Evolutionary conservation across 2,329 filamentous ascomycete species (phyloP).

Genomic region (Pezicula rhizophila): DNA sequence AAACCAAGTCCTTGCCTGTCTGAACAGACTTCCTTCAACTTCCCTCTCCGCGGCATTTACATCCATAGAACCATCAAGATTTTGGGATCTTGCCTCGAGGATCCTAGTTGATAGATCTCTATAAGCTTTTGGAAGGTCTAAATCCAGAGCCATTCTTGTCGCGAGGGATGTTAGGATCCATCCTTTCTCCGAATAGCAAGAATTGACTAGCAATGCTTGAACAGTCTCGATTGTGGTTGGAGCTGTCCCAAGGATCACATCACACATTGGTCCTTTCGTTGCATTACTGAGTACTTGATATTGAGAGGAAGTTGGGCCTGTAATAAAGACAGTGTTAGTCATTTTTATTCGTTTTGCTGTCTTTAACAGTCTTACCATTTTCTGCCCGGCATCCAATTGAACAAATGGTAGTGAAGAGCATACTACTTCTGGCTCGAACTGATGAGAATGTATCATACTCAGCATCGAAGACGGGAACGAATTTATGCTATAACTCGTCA

Average conservation of each 20-base stretch:
- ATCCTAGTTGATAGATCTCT: conserved; percentile 9
- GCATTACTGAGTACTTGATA: conserved; percentile 39
- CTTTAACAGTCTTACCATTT: conserved; percentile 19
- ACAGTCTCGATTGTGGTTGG: conserved; percentile 40
- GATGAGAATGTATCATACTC: conserved; percentile 38
- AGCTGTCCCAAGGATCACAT: conserved; percentile 34
- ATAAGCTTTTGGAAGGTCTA: conserved; percentile 38
- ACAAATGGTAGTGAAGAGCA: conserved; percentile 46
- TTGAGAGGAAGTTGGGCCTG: conserved; percentile 31
- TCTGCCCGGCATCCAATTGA: conserved; percentile 42
- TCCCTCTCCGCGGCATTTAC: conserved; percentile 19
- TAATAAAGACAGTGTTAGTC: background rate
- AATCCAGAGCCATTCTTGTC: conserved; percentile 42
- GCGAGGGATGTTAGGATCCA: conserved; percentile 44
- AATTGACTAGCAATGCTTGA: conserved; percentile 44
- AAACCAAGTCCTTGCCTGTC: conserved; percentile 43
- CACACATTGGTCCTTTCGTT: conserved; percentile 37
- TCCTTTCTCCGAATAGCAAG: conserved; percentile 46
- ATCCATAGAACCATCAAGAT: conserved; percentile 10
- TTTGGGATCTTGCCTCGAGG: conserved; percentile 1
- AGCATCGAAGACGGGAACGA: conserved; percentile 42
- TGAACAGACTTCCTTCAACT: conserved; percentile 27
- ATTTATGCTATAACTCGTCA: conserved; percentile 28
- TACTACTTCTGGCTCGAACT: conserved; percentile 38
- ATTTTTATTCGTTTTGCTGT: too few species aligned